Base-by-base conservation (phyloP, 2,329 filamentous ascomycete genomes). In the Aspergillus niger region DNA sequence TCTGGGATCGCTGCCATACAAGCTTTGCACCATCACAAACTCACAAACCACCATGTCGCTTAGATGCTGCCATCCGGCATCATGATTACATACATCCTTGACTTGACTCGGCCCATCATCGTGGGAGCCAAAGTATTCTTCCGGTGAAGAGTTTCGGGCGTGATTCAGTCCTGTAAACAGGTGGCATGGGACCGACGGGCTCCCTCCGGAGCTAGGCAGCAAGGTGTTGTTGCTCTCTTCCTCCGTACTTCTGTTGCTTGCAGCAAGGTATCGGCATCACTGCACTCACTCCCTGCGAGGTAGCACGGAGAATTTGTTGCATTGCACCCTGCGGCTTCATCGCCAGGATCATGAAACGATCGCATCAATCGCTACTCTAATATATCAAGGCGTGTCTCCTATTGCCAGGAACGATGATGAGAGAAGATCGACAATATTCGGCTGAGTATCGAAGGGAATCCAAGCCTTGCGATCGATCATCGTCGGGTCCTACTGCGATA, bases 11-110 rank as follows among this genome's bases (percentile, higher is more conserved):
- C 32, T 24, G 32, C 51, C 51, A 39, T 26, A 44, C 53, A 55
- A 55, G 53, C 53, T 55, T 55, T 44, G 53, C 30, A 32, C 53
- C 22, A 55, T 55, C n/a, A 26, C 28, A 36, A 36, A 36, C 22
- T 20, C 20, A 20, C 20, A 20, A 44, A 26, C 20, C 20, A n/a
- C 36, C 53, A 32, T 50, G 47, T 26, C 17, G 26, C 39, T 39
- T 8, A 10, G 50, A 17, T 20, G 50, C 11, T 38, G 50, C 30
- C n/a, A 22, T 22, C 30, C 50, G 26, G 17, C 39, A 55, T 55
- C 39, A 30, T 55, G 53, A 55, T 55, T 36, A 55, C 51, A 41
- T 54, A 43, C 17, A 11, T n/a, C 13, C 10, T 30, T 13, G 13
- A 5, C 22, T 24, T 10, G 32, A 36, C 32, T 36, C 32, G 32